A percentile compares a stretch with the other conserved stretches of the same genome.
Evolutionary conservation across 768 basidiomycete genomes (phyloP).

Genomic region (Mycena indigotica): DNA sequence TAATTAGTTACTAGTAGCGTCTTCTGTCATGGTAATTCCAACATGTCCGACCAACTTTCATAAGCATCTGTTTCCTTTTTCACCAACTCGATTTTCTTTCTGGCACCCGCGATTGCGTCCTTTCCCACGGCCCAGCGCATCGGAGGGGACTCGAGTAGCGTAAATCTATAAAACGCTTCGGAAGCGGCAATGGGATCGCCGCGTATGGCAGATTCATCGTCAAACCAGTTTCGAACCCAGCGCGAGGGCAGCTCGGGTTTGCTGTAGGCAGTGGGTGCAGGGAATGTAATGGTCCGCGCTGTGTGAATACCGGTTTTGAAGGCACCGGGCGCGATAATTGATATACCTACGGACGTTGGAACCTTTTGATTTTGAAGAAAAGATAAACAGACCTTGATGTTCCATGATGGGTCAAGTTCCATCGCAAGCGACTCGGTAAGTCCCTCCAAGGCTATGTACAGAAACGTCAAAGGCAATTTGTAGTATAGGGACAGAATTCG

Average conservation of each 20-base stretch:
- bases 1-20: no score
- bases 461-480: no score
- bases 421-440: constrained; percentile 8
- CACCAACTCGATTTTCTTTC: not conserved
- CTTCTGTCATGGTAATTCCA: no score
- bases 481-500: not conserved
- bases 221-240: not conserved
- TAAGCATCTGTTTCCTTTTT: constrained; percentile 4
- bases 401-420: constrained; percentile 14
- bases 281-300: not conserved
- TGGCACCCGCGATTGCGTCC: not conserved
- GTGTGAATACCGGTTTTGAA: constrained; percentile 13
- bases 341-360: constrained; percentile 1
- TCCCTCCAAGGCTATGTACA: constrained; percentile 8
- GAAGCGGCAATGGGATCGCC: constrained; percentile 6
- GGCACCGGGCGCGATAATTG: constrained; percentile 8
- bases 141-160: constrained; percentile 5
- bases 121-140: constrained; percentile 14
- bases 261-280: not conserved
- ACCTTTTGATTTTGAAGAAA: not conserved
- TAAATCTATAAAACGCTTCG: constrained; percentile 5
- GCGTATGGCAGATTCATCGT: constrained; percentile 6
- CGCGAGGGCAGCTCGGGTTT: not conserved
- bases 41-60: constrained; percentile 14
- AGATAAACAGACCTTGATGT: constrained; percentile 10